Evolutionary conservation across 192 early-diverging fungal species (phyloP).

Genomic region (Powellomyces hirtus): DNA sequence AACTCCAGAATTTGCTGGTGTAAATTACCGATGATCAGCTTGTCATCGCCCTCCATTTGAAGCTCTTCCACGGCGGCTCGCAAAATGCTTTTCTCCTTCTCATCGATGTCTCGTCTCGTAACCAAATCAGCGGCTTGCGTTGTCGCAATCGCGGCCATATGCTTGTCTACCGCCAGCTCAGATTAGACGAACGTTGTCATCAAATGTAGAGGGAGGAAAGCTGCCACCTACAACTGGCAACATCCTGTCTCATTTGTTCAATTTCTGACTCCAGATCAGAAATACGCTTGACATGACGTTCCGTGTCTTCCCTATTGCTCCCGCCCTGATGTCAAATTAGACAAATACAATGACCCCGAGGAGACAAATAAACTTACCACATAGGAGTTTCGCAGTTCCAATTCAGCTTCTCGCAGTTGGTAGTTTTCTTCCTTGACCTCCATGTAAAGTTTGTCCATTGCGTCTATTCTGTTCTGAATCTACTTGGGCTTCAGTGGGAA

Average conservation of each 20-base stretch:
- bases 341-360: no score
- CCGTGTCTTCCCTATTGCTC: conserved; percentile 25
- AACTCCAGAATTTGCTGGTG: conserved; percentile 54
- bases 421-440: conserved; percentile 39
- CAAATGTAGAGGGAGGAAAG: neutral
- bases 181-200: no score
- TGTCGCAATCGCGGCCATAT: conserved; percentile 43
- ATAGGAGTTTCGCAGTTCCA: conserved; percentile 29
- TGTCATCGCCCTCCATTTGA: conserved; percentile 58
- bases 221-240: conserved; percentile 42
- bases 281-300: conserved; percentile 20
- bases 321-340: conserved; percentile 36
- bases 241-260: conserved; percentile 18
- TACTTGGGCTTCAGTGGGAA: no score
- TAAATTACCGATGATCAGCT: conserved; percentile 56
- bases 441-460: conserved; percentile 39
- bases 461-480: conserved; percentile 25
- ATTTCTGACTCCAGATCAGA: conserved; percentile 24
- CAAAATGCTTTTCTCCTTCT: conserved; percentile 49
- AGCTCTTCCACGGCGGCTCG: conserved; percentile 46
- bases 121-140: conserved; percentile 47
- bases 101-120: conserved; percentile 30
- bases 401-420: conserved; percentile 30
- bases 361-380: conserved; percentile 22
- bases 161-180: no score